phyloP scores from a whole-genome alignment of 495 filamentous ascomycete genomes.

The Stereocaulon alpinum region DNA sequence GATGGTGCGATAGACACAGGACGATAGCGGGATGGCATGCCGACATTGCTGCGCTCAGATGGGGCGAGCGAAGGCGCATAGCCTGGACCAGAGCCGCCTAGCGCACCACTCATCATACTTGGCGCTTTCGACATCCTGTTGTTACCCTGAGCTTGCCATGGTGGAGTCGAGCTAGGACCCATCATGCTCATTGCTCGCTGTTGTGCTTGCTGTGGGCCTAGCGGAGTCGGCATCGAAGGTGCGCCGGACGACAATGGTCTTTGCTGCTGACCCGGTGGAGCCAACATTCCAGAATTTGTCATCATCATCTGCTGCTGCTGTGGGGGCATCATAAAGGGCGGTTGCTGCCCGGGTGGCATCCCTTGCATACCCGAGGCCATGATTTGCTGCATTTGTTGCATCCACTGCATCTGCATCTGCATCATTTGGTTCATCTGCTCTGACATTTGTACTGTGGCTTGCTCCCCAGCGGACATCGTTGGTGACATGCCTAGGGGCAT shows the following conservation, averaged over 20 bases:
- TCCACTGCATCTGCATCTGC: slow-evolving; percentile 87
- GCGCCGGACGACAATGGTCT: slow-evolving; percentile 32
- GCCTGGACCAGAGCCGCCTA: slow-evolving; percentile 28
- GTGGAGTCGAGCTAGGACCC: slow-evolving; percentile 56
- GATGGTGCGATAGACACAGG: slow-evolving; percentile 54
- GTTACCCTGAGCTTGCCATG: slow-evolving; percentile 25
- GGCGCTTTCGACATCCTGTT: slow-evolving; percentile 29
- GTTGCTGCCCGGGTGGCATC: slow-evolving; percentile 20
- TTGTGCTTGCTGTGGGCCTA: slow-evolving; percentile 23
- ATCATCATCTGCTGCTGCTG: slow-evolving; percentile 27
- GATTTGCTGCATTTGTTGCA: slow-evolving; percentile 71
- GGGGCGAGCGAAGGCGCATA: slow-evolving; percentile 78
- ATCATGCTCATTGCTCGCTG: slow-evolving; percentile 73
- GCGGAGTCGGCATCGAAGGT: slow-evolving; percentile 29
- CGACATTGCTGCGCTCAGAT: slow-evolving; percentile 88
- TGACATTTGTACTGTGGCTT: slow-evolving; percentile 71
- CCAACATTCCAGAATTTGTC: slow-evolving; percentile 11
- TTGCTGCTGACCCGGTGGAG: slow-evolving; percentile 18
- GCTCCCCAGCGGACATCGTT: slow-evolving; percentile 53
- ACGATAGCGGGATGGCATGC: slow-evolving; percentile 81
- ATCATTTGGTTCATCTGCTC: slow-evolving; percentile 85
- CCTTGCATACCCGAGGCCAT: slow-evolving; percentile 37
- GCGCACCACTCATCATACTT: slow-evolving; percentile 27
- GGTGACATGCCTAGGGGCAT: slow-evolving; percentile 29
- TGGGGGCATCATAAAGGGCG: slow-evolving; percentile 20